A percentile compares a stretch with the other conserved stretches of the same genome.
Evolutionary conservation across 2,329 filamentous ascomycete species (phyloP).

Genomic region (Zelopaecilomyces penicillatus): DNA sequence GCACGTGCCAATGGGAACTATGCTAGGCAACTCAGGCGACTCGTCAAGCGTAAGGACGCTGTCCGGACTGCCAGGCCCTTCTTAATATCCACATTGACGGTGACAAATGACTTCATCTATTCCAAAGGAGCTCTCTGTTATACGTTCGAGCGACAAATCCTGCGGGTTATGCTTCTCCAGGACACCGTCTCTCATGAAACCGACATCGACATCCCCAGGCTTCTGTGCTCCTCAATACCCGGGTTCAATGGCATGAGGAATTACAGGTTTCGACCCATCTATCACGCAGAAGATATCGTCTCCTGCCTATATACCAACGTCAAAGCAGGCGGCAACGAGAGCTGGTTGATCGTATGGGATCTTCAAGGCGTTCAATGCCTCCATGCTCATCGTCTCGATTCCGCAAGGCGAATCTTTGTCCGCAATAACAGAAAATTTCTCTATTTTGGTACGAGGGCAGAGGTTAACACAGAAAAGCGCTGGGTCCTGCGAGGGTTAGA

Average conservation of each 20-base stretch:
- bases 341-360: slow-evolving; percentile 42
- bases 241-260: slow-evolving; percentile 24
- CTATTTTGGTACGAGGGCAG: slow-evolving; percentile 58
- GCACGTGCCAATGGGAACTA: slow-evolving; percentile 13
- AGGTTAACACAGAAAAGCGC: slow-evolving; percentile 42
- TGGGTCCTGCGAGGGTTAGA: slow-evolving; percentile 54
- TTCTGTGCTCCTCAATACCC: slow-evolving; percentile 28
- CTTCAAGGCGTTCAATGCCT: slow-evolving; percentile 37
- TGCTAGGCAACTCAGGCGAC: slow-evolving; percentile 36
- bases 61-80: slow-evolving; percentile 55
- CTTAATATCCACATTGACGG: slow-evolving; percentile 46
- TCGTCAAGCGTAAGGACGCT: slow-evolving; percentile 53
- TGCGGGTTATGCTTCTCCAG: slow-evolving; percentile 54
- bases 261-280: slow-evolving; percentile 45
- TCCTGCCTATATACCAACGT: slow-evolving; percentile 47
- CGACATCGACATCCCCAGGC: slow-evolving; percentile 44
- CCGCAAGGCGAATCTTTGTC: slow-evolving; percentile 54
- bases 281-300: slow-evolving; percentile 49
- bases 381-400: slow-evolving; percentile 31
- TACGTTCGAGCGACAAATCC: slow-evolving; percentile 32
- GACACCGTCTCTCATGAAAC: slow-evolving; percentile 38
- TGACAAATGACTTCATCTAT: slow-evolving; percentile 53
- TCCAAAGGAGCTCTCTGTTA: slow-evolving; percentile 58
- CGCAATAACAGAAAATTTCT: slow-evolving; percentile 54
- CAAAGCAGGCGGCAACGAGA: slow-evolving; percentile 22